phyloP scores from a whole-genome alignment of 2,329 filamentous ascomycete genomes.

The Diplodia seriata region DNA sequence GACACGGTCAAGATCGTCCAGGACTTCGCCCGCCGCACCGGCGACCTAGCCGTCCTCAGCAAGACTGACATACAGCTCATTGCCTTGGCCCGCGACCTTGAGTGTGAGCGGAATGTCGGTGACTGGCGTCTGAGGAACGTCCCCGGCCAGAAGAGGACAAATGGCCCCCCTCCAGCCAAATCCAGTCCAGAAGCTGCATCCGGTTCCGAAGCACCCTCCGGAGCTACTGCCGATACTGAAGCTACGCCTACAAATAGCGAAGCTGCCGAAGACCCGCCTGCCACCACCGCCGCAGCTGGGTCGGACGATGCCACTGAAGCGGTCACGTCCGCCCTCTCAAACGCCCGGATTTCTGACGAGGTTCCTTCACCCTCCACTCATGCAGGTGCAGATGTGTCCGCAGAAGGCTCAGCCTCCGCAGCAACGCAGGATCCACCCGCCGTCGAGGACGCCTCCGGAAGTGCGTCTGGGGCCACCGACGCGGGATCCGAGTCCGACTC shows the following conservation, averaged over 20 bases:
- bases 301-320: constrained; percentile 3
- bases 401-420: not conserved
- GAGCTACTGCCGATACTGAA: constrained; percentile 32
- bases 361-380: not conserved
- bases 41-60: constrained; percentile 87
- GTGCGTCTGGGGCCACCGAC: constrained; percentile 18
- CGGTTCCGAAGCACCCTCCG: not conserved
- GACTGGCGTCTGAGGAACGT: constrained; percentile 82
- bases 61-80: constrained; percentile 87
- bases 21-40: constrained; percentile 87
- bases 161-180: constrained; percentile 66
- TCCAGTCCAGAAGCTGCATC: constrained; percentile 36
- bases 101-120: constrained; percentile 87
- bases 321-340: constrained; percentile 17
- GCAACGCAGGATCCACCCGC: not conserved
- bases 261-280: not conserved
- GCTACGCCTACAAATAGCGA: constrained; percentile 34
- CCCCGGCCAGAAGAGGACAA: constrained; percentile 79
- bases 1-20: constrained; percentile 80
- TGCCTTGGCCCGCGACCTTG: constrained; percentile 91
- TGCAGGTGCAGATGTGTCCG: not conserved
- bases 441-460: constrained; percentile 8
- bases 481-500: constrained; percentile 46
- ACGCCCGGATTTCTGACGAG: constrained; percentile 18
- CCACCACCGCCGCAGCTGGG: not conserved